Evolutionary conservation across 257 asterid genomes (phyloP).

Genomic region (Solanum bulbocastanum): DNA sequence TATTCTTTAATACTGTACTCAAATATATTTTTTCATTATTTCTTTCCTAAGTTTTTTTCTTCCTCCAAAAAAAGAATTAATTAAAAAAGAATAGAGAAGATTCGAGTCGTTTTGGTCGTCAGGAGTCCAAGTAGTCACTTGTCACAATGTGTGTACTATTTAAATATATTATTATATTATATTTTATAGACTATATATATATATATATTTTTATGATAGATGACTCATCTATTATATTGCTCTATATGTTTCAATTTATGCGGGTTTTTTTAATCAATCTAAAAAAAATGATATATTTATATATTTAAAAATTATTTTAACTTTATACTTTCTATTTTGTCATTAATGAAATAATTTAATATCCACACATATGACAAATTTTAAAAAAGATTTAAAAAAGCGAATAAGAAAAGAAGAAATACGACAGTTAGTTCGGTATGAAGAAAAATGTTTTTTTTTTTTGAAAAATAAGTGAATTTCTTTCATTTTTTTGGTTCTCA

Average conservation of each 20-base stretch:
- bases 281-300: no score
- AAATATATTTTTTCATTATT: not conserved
- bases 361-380: accelerated
- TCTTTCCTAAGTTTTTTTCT: not conserved
- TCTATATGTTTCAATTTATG: no score
- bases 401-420: not conserved
- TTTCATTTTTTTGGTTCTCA: no score
- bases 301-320: not conserved
- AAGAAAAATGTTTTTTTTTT: not conserved
- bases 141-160: not conserved
- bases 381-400: not conserved
- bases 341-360: not conserved
- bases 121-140: not conserved
- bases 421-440: accelerated
- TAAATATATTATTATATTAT: no score
- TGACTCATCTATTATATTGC: no score
- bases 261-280: no score
- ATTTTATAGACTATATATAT: no score
- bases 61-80: not conserved
- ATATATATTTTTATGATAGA: no score
- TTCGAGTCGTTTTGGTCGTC: not conserved
- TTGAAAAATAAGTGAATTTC: no score
- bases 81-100: not conserved
- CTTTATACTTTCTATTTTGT: not conserved
- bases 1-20: not conserved